Percentiles rank a stretch among this genome's conserved stretches.
phyloP scores from a whole-genome alignment of 306 rosid genomes.

The Glycine tomentella region DNA sequence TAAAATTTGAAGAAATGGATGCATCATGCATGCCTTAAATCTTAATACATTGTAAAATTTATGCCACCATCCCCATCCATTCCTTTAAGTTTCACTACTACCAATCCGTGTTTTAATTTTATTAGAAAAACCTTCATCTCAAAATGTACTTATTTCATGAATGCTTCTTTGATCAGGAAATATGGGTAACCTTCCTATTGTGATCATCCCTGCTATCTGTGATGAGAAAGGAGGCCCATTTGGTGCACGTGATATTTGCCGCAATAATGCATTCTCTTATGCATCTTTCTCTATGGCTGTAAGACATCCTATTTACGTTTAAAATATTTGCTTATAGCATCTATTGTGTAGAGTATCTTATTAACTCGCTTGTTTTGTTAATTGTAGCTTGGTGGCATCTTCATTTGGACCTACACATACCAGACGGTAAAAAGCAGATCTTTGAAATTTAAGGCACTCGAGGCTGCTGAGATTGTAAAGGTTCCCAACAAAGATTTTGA shows the following conservation, averaged over 20 bases:
- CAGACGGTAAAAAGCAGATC: constrained; percentile 62
- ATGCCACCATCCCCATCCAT: not conserved
- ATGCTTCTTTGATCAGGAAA: constrained; percentile 64
- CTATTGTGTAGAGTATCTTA: not conserved
- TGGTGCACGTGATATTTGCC: constrained; percentile 62
- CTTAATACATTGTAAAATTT: constrained; percentile 6
- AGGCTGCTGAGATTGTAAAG: constrained; percentile 53
- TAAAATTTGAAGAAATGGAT: not conserved
- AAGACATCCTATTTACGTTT: constrained; percentile 32
- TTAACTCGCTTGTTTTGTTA: constrained; percentile 9
- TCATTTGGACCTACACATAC: constrained; percentile 82
- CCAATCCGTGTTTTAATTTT: not conserved
- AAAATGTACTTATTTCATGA: constrained; percentile 24
- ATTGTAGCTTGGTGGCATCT: constrained; percentile 83
- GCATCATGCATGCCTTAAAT: not conserved
- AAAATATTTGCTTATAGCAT: not conserved
- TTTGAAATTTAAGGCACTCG: constrained; percentile 55
- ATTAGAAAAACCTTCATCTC: not conserved
- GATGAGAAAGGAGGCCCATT: constrained; percentile 79
- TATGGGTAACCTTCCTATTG: constrained; percentile 85
- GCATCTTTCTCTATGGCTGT: constrained; percentile 97
- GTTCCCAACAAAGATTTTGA: constrained; percentile 55
- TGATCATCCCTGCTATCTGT: constrained; percentile 86
- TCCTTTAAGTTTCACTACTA: constrained; percentile 3
- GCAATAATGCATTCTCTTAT: constrained; percentile 69